These are phyloP conservation scores for Debaryomyces robertsiae DNA, from an alignment of 1,139 yeast genomes.

Conservation along the genomic window DNA sequence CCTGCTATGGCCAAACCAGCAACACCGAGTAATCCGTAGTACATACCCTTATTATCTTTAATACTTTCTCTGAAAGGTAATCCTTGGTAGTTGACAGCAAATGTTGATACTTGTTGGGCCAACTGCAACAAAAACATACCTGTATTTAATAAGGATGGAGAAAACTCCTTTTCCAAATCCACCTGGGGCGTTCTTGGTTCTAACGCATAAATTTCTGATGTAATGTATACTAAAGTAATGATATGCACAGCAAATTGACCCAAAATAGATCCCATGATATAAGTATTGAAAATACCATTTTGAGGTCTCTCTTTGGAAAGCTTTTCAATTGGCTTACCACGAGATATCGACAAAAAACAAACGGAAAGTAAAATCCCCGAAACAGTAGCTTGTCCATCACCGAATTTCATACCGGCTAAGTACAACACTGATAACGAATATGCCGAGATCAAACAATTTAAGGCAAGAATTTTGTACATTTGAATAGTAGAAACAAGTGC, in stretches of 20 bases:
- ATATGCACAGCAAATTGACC: constrained; percentile 97
- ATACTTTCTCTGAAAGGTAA: constrained; percentile 94
- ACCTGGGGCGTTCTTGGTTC: constrained; percentile 91
- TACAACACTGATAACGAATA: constrained; percentile 92
- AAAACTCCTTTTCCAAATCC: constrained; percentile 86
- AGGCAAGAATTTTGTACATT: constrained; percentile 96
- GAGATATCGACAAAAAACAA: constrained; percentile 92
- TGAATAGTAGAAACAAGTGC: constrained; percentile 97
- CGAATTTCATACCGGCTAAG: constrained; percentile 96
- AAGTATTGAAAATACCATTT: constrained; percentile 91
- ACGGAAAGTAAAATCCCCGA: constrained; percentile 89
- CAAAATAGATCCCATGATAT: constrained; percentile 95
- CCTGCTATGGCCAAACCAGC: constrained; percentile 87
- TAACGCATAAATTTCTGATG: constrained; percentile 75
- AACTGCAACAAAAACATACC: constrained; percentile 93
- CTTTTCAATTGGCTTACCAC: constrained; percentile 89
- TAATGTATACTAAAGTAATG: constrained; percentile 76
- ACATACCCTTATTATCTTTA: constrained; percentile 93
- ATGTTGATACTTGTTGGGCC: constrained; percentile 96
- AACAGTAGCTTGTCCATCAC: constrained; percentile 95
- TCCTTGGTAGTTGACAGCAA: constrained; percentile 97
- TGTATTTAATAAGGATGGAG: constrained; percentile 90
- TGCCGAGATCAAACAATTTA: constrained; percentile 96
- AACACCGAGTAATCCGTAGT: constrained; percentile 90
- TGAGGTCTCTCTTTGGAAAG: constrained; percentile 95